A percentile compares a stretch with the other conserved stretches of the same genome.
Evolutionary conservation across 2,329 filamentous ascomycete species (phyloP).

Genomic region (Alternaria ventricosa): DNA sequence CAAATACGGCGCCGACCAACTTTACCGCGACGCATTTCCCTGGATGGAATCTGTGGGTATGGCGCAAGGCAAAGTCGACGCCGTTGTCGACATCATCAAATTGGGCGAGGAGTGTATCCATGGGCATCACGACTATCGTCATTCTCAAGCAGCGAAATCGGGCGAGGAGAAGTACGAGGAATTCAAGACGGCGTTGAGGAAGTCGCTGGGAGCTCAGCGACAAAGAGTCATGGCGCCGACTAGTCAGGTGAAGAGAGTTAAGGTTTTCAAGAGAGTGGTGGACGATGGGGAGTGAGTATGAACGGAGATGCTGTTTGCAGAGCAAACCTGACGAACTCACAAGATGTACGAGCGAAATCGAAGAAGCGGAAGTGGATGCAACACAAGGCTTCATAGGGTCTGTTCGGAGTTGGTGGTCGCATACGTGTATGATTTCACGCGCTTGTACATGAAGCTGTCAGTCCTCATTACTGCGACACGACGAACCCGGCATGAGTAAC

Average conservation of each 20-base stretch:
- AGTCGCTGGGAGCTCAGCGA: conserved; percentile 24
- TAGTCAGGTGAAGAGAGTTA: conserved; percentile 5
- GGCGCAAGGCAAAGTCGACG: conserved; percentile 36
- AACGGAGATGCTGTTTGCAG: neutral
- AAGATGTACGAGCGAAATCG: neutral
- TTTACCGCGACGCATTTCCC: conserved; percentile 47
- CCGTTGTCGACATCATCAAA: conserved; percentile 35
- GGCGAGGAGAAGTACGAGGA: conserved; percentile 4
- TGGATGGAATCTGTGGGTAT: conserved; percentile 45
- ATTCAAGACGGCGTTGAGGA: conserved; percentile 28
- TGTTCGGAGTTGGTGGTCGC: neutral
- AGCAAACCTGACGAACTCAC: neutral
- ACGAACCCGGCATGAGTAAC: neutral
- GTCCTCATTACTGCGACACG: neutral
- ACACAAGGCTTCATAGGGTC: neutral
- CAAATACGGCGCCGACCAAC: conserved; percentile 28
- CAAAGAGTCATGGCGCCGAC: conserved; percentile 19
- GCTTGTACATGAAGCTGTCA: neutral
- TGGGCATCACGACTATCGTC: too few species aligned
- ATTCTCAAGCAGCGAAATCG: neutral
- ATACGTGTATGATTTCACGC: neutral
- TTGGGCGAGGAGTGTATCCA: too few species aligned
- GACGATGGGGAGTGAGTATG: conserved; percentile 4
- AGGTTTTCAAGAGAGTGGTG: neutral
- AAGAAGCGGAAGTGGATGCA: neutral